Conservation (phyloP, 257 asterid species). For the Verbena officinalis region DNA sequence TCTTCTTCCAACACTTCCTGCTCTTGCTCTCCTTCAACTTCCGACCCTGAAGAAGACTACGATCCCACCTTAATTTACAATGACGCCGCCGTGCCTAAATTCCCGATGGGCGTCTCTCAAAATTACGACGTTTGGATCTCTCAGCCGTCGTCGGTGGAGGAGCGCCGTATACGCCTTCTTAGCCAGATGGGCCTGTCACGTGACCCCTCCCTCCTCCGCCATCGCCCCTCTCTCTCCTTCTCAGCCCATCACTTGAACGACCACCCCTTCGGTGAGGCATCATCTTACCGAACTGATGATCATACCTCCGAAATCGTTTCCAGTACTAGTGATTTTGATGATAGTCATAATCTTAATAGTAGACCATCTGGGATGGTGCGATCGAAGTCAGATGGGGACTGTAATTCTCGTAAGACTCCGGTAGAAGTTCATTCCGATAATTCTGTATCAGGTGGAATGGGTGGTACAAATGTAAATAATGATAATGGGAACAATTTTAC, state of each 20-base stretch:
- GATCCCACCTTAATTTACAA: constrained; percentile 34
- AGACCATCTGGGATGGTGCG: constrained; percentile 46
- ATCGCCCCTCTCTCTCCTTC: constrained; percentile 47
- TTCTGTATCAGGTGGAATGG: constrained; percentile 20
- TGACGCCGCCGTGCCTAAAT: constrained; percentile 45
- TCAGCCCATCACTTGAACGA: constrained; percentile 41
- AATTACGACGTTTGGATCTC: constrained; percentile 94
- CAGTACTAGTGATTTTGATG: constrained; percentile 20
- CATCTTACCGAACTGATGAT: constrained; percentile 8
- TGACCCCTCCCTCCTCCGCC: constrained; percentile 77
- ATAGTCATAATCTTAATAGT: constrained; percentile 23
- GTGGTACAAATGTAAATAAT: constrained; percentile 32
- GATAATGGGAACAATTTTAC: constrained; percentile 13
- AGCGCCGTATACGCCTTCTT: constrained; percentile 81
- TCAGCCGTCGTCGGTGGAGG: constrained; percentile 81
- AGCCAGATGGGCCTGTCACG: constrained; percentile 77
- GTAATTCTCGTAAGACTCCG: constrained; percentile 29
- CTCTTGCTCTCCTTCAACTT: constrained; percentile 60
- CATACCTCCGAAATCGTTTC: constrained; percentile 13
- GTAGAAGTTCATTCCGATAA: background rate
- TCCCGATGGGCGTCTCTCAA: constrained; percentile 53
- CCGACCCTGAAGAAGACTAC: constrained; percentile 58
- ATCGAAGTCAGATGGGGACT: constrained; percentile 63
- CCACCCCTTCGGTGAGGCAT: constrained; percentile 29
- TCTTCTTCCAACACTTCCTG: constrained; percentile 80